Percentiles rank a stretch among this genome's conserved stretches.
Evolutionary conservation across 306 rosid genomes (phyloP).

Genomic region (Carpinus fangiana): DNA sequence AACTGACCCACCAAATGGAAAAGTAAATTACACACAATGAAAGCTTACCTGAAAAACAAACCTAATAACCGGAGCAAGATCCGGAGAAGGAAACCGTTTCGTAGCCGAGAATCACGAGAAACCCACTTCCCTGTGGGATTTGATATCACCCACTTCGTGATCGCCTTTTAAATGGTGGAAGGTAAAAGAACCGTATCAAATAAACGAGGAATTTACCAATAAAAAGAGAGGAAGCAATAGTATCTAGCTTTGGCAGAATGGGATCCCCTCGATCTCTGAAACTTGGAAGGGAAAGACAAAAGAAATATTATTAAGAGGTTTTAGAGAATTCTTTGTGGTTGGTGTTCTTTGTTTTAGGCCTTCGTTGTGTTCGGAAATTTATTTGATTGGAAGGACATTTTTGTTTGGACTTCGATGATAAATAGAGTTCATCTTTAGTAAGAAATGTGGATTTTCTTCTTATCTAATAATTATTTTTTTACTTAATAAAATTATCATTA

Average conservation of each 20-base stretch:
- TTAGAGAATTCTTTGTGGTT: neutral
- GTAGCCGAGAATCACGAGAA: conserved; percentile 35
- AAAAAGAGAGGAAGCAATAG: conserved; percentile 1
- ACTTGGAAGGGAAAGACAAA: neutral
- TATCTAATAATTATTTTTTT: neutral
- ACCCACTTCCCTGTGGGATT: conserved; percentile 8
- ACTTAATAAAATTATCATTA: too few species aligned
- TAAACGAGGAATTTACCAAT: conserved; percentile 19
- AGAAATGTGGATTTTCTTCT: neutral
- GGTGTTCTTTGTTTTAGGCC: neutral
- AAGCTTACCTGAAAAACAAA: conserved; percentile 34
- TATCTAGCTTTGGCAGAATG: neutral
- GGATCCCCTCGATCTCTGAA: neutral
- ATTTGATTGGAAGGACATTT: neutral
- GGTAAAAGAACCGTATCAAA: conserved; percentile 17
- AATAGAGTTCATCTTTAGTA: neutral
- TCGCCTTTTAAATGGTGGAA: conserved; percentile 15
- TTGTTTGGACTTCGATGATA: neutral
- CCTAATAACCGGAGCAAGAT: conserved; percentile 49
- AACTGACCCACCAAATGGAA: conserved; percentile 19
- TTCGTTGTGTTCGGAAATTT: neutral
- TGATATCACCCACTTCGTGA: conserved; percentile 25
- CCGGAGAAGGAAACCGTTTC: conserved; percentile 30
- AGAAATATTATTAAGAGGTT: neutral
- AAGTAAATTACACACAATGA: neutral